These are phyloP conservation scores for Kodamaea restingae DNA, from an alignment of 805 yeast genomes.

Conservation along the genomic window DNA sequence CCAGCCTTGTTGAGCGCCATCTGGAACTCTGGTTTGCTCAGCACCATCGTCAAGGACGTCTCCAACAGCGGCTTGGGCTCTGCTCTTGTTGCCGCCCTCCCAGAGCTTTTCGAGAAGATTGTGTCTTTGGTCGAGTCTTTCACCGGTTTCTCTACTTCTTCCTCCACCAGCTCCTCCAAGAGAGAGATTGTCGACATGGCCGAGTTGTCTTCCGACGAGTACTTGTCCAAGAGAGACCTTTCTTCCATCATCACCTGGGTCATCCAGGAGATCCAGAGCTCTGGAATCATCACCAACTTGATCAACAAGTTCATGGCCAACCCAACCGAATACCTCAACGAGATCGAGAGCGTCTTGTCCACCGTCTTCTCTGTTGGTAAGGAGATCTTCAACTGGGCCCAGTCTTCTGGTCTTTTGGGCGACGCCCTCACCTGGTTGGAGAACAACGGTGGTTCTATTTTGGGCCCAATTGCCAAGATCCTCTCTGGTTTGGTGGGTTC, in stretches of 20 bases:
- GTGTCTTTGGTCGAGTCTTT: constrained; percentile 21
- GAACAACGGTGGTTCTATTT: constrained; percentile 26
- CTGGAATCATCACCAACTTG: constrained; percentile 31
- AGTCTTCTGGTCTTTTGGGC: constrained; percentile 31
- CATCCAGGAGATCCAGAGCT: constrained; percentile 27
- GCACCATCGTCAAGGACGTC: constrained; percentile 27
- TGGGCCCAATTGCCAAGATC: constrained; percentile 23
- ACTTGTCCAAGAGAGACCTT: constrained; percentile 36
- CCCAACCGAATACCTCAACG: constrained; percentile 31
- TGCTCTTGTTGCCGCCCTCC: constrained; percentile 31
- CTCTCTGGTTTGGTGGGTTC: constrained; percentile 21
- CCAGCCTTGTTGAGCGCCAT: constrained; percentile 39
- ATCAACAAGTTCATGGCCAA: constrained; percentile 34
- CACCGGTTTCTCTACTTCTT: constrained; percentile 9
- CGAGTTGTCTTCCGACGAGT: constrained; percentile 20
- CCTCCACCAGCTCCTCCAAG: constrained; percentile 14
- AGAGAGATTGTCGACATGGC: constrained; percentile 6
- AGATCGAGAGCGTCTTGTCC: constrained; percentile 31
- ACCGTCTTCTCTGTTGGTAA: constrained; percentile 31
- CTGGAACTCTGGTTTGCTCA: constrained; percentile 39
- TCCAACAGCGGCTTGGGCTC: constrained; percentile 32
- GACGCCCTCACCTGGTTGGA: constrained; percentile 22
- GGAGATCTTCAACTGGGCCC: constrained; percentile 37
- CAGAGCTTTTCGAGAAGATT: constrained; percentile 31
- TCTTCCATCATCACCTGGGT: constrained; percentile 24